Evolutionary conservation across 176 grass and related monocot genomes (phyloP).

Genomic region (Pontederia paniculata): DNA sequence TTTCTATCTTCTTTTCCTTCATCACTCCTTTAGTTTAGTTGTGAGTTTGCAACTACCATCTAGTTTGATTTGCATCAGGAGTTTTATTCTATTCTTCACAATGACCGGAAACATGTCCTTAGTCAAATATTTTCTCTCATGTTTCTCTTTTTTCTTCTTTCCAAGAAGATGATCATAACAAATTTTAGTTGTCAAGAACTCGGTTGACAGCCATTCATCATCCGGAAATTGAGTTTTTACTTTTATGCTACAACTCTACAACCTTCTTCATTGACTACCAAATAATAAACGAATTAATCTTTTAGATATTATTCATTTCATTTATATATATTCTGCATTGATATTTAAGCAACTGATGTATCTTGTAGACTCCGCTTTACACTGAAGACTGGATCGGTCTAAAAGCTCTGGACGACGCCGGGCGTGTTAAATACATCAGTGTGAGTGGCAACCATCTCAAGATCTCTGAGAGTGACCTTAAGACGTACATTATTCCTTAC

Average conservation of each 20-base stretch:
- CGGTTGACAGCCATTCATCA: too few relatives aligned
- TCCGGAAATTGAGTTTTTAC: too few relatives aligned
- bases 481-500: slow-evolving; percentile 69
- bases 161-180: too few relatives aligned
- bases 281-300: background rate
- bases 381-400: slow-evolving; percentile 85
- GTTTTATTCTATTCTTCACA: too few relatives aligned
- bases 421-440: slow-evolving; percentile 66
- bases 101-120: too few relatives aligned
- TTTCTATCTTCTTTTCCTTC: background rate
- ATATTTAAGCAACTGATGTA: background rate
- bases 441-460: slow-evolving; percentile 65
- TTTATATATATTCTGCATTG: background rate
- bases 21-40: too few relatives aligned
- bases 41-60: background rate
- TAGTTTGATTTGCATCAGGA: background rate
- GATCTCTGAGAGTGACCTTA: slow-evolving; percentile 71
- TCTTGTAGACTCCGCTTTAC: slow-evolving; percentile 53
- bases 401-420: slow-evolving; percentile 58
- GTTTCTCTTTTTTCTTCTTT: too few relatives aligned
- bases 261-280: background rate
- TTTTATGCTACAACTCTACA: too few relatives aligned
- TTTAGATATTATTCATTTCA: background rate
- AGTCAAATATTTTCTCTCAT: too few relatives aligned
- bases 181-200: too few relatives aligned